Evolutionary conservation across 2,329 filamentous ascomycete genomes (phyloP).

Genomic region (Claviceps sp.): DNA sequence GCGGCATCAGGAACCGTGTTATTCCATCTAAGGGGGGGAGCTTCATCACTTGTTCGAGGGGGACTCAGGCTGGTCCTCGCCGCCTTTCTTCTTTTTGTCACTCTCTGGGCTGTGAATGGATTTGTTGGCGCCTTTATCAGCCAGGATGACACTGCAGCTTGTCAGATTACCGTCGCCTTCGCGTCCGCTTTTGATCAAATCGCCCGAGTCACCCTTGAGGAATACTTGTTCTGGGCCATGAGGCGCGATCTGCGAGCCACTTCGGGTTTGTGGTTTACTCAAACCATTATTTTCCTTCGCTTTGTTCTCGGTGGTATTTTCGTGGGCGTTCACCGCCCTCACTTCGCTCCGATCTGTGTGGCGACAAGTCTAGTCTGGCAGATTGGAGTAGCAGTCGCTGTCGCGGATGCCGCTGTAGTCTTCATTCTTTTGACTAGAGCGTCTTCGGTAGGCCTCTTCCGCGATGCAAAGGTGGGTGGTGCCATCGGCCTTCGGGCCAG

Average conservation of each 20-base stretch:
- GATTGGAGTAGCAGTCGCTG: conserved; percentile 31
- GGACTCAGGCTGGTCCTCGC: conserved; percentile 52
- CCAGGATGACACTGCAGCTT: conserved; percentile 27
- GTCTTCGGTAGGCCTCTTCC: conserved; percentile 23
- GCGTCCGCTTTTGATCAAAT: conserved; percentile 44
- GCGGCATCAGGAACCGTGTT: conserved; percentile 34
- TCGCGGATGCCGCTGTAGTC: conserved; percentile 32
- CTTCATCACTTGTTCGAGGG: conserved; percentile 37
- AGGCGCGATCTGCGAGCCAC: conserved; percentile 25
- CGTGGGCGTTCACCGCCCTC: conserved; percentile 38
- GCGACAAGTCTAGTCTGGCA: conserved; percentile 30
- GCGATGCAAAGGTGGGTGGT: conserved; percentile 17
- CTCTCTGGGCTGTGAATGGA: conserved; percentile 39
- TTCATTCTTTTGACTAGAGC: conserved; percentile 26
- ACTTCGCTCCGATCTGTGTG: conserved; percentile 39
- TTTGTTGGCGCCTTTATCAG: conserved; percentile 38
- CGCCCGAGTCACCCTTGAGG: conserved; percentile 37
- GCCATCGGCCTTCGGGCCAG: conserved; percentile 21
- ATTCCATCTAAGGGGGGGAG: conserved; percentile 33
- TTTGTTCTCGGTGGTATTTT: conserved; percentile 41
- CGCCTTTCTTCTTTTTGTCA: conserved; percentile 35
- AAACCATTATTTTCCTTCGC: conserved; percentile 32
- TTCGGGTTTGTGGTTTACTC: conserved; percentile 27
- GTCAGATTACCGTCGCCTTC: conserved; percentile 39
- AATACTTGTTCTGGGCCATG: conserved; percentile 39